These are phyloP conservation scores for Chaetoscypha palmicola DNA, from an alignment of 2,329 filamentous ascomycete genomes.

Conservation along the genomic window DNA sequence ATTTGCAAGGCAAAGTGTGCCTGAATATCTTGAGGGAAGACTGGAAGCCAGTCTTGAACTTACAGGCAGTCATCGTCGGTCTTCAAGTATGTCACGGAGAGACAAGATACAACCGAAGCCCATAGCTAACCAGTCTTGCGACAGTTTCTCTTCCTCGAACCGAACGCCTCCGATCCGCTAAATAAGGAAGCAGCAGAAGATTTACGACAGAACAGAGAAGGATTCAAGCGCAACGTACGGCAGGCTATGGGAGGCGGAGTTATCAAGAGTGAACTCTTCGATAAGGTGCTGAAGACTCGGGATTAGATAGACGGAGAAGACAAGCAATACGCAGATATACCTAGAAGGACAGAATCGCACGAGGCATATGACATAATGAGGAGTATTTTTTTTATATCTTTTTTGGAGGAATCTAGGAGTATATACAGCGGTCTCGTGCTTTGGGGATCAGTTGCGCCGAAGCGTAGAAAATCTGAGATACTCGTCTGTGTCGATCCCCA, in stretches of 20 bases:
- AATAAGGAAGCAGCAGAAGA: conserved; percentile 98
- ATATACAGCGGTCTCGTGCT: conserved; percentile 21
- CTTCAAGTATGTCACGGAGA: conserved; percentile 69
- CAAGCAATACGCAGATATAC: conserved; percentile 12
- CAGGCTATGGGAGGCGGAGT: conserved; percentile 73
- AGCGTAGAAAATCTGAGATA: conserved; percentile 9
- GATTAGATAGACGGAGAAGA: conserved; percentile 7
- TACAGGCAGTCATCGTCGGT: conserved; percentile 94
- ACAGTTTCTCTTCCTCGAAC: conserved; percentile 94
- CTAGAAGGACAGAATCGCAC: conserved; percentile 20
- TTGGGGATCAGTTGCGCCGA: no score
- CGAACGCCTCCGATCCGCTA: conserved; percentile 92
- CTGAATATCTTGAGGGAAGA: conserved; percentile 95
- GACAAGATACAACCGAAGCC: no score
- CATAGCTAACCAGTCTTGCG: no score
- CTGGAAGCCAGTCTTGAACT: conserved; percentile 96
- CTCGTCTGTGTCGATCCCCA: no score
- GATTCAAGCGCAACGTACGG: conserved; percentile 86
- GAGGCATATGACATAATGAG: conserved; percentile 24
- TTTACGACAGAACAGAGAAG: conserved; percentile 74
- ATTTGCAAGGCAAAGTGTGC: conserved; percentile 95
- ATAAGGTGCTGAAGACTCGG: conserved; percentile 60
- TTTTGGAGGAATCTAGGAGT: conserved; percentile 17
- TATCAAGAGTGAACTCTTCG: conserved; percentile 67
- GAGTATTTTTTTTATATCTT: conserved; percentile 23